Percentiles rank a stretch among this genome's conserved stretches.
Conservation (phyloP, 345 rosid species). For the Acer negundo region DNA sequence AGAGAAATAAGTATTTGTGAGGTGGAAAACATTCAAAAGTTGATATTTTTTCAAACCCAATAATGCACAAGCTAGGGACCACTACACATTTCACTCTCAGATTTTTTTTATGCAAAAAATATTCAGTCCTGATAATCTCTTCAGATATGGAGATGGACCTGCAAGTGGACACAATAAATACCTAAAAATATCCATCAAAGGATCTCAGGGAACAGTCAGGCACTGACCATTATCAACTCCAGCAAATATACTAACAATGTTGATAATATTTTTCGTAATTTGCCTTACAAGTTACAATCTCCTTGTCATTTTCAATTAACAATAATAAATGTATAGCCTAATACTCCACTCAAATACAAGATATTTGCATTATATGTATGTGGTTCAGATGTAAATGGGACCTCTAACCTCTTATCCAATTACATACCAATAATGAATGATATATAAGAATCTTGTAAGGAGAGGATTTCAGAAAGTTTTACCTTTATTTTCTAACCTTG, state of each 20-base stretch:
- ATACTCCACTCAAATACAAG: neutral
- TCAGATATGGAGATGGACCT: no score
- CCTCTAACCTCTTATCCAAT: neutral
- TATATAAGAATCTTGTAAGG: no score
- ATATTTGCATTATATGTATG: neutral
- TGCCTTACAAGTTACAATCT: neutral
- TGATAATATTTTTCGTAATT: neutral
- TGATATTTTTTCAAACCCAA: neutral
- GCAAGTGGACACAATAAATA: no score
- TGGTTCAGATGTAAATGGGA: neutral
- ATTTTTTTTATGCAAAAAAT: neutral
- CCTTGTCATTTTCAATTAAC: neutral
- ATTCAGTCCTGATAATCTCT: neutral
- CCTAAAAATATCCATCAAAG: neutral
- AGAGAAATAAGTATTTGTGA: no score
- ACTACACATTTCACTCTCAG: neutral
- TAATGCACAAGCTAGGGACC: conserved; percentile 10
- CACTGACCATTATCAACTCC: neutral
- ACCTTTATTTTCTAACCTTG: no score
- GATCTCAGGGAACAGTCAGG: neutral
- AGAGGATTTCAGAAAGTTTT: no score
- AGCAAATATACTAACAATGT: neutral
- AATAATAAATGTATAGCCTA: neutral
- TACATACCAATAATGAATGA: no score
- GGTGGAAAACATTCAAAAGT: no score